Conservation (phyloP, 2,329 filamentous ascomycete genomes). For the Fusarium anguioides region DNA sequence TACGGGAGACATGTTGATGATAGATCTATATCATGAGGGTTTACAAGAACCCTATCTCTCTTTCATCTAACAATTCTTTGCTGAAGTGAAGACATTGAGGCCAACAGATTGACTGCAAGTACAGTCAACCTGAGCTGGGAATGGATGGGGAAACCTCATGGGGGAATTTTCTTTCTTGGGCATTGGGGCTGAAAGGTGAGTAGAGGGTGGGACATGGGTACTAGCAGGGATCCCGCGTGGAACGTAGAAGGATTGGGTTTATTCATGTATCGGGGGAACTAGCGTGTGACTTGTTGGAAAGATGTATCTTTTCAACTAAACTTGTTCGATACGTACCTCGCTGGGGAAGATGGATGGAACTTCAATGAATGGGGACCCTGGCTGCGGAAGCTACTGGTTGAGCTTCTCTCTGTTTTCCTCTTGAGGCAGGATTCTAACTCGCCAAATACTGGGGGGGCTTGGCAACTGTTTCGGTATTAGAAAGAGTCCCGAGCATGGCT, state of each 20-base stretch:
- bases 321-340: conserved; percentile 31
- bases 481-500: conserved; percentile 22
- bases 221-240: conserved; percentile 41
- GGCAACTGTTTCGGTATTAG: conserved; percentile 23
- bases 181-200: conserved; percentile 42
- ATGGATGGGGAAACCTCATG: conserved; percentile 45
- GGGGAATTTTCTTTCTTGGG: conserved; percentile 38
- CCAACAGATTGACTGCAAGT: conserved; percentile 23
- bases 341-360: conserved; percentile 13
- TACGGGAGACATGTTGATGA: conserved; percentile 19
- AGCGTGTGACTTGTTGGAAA: conserved; percentile 2
- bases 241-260: conserved; percentile 30
- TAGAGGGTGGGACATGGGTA: conserved; percentile 22
- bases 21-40: conserved; percentile 5
- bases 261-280: conserved; percentile 43
- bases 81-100: conserved; percentile 5
- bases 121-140: not conserved
- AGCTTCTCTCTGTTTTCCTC: conserved; percentile 40
- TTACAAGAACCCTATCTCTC: not conserved
- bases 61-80: not conserved
- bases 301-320: conserved; percentile 1
- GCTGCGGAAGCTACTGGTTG: conserved; percentile 36
- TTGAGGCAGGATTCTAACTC: conserved; percentile 33
- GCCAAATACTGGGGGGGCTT: conserved; percentile 29
- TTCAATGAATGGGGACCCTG: conserved; percentile 19